phyloP scores from a whole-genome alignment of 345 rosid genomes.

The Cochlearia excelsa region DNA sequence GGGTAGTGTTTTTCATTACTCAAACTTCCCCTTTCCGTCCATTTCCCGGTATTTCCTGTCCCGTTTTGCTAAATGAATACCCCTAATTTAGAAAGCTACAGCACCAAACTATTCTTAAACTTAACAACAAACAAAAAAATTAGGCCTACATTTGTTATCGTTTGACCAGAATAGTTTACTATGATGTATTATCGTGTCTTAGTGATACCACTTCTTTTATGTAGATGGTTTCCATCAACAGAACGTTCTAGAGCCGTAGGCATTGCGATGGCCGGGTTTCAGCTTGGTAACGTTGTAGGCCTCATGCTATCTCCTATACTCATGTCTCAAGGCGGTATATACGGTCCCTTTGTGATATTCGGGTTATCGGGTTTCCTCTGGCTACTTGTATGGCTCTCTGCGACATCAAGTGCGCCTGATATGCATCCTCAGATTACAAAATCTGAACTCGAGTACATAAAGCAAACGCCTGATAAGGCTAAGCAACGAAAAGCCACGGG shows the following conservation, averaged over 20 bases:
- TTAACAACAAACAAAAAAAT: no score
- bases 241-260: constrained; percentile 94
- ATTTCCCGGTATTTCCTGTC: no score
- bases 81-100: no score
- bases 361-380: constrained; percentile 91
- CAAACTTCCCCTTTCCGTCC: no score
- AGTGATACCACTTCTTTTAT: constrained; percentile 36
- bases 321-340: constrained; percentile 81
- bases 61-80: no score
- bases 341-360: constrained; percentile 90
- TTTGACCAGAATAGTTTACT: neutral
- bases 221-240: constrained; percentile 94
- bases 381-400: constrained; percentile 92
- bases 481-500: constrained; percentile 41
- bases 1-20: no score
- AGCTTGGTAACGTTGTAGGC: constrained; percentile 87
- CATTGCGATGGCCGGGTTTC: constrained; percentile 96
- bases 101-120: no score
- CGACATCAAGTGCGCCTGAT: constrained; percentile 70
- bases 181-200: constrained; percentile 1
- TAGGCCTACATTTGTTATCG: no score
- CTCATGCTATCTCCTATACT: constrained; percentile 84
- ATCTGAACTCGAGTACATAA: constrained; percentile 70
- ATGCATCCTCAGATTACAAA: constrained; percentile 78
- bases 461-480: constrained; percentile 43